These are phyloP conservation scores for Rachicladosporium sp. DNA, from an alignment of 2,329 filamentous ascomycete genomes.

Conservation along the genomic window DNA sequence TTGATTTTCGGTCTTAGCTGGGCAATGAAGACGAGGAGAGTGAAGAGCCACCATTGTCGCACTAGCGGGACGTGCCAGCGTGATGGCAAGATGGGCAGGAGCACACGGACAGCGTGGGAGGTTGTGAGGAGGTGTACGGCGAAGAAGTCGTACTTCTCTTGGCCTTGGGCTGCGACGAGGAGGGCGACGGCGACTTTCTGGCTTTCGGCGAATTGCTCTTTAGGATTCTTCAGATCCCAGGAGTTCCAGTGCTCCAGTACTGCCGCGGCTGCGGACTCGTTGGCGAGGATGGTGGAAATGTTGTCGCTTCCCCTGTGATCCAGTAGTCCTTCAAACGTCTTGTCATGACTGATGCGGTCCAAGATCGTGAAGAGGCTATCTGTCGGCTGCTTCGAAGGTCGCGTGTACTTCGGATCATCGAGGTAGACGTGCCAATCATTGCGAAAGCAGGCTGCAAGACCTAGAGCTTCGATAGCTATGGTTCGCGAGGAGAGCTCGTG, in stretches of 20 bases:
- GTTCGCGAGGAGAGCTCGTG: constrained; percentile 79
- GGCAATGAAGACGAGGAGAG: constrained; percentile 63
- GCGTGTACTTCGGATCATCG: constrained; percentile 62
- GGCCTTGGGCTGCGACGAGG: constrained; percentile 47
- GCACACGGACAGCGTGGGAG: constrained; percentile 75
- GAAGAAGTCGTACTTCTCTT: constrained; percentile 61
- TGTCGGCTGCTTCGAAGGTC: constrained; percentile 45
- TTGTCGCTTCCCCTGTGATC: constrained; percentile 47
- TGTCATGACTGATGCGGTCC: constrained; percentile 54
- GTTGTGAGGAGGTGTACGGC: constrained; percentile 71
- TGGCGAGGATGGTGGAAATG: constrained; percentile 53
- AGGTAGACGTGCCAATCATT: constrained; percentile 47
- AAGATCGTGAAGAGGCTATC: constrained; percentile 60
- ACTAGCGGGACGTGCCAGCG: constrained; percentile 63
- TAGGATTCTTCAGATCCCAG: constrained; percentile 60
- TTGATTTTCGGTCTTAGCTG: constrained; percentile 62
- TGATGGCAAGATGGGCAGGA: constrained; percentile 64
- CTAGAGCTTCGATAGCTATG: constrained; percentile 77
- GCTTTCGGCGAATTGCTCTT: constrained; percentile 62
- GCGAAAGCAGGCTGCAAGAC: constrained; percentile 51
- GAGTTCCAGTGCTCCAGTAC: constrained; percentile 85
- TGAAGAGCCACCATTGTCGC: constrained; percentile 81
- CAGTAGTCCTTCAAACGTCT: constrained; percentile 56
- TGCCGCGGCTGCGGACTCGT: constrained; percentile 57
- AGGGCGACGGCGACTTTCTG: constrained; percentile 47